Percentiles rank a stretch among this genome's conserved stretches.
phyloP scores from a whole-genome alignment of 768 basidiomycete genomes.

The Tulasnella sp. region DNA sequence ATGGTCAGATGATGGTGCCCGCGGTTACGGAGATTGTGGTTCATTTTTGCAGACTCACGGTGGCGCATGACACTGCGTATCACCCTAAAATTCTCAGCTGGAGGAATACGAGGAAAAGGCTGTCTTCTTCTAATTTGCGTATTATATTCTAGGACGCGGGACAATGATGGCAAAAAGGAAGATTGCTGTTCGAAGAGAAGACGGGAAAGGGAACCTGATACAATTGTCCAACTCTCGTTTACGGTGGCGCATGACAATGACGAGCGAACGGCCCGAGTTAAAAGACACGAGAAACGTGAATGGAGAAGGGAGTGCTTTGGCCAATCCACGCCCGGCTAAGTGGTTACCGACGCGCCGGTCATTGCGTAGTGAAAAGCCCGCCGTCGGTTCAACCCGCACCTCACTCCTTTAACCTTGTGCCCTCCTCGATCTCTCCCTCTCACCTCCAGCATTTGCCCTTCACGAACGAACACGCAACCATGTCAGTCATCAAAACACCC shows the following conservation, averaged over 20 bases:
- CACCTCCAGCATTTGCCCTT: not conserved
- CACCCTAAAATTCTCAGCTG: no score
- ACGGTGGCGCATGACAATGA: not conserved
- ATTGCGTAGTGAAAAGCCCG: not conserved
- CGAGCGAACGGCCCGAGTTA: not conserved
- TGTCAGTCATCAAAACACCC: constrained; percentile 61
- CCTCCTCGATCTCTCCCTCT: not conserved
- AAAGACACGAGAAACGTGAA: not conserved
- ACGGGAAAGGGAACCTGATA: no score
- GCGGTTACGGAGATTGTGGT: not conserved
- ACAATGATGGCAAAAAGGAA: no score
- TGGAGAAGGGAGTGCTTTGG: not conserved
- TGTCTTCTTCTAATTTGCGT: no score
- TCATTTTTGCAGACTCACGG: not conserved
- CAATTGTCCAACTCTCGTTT: no score
- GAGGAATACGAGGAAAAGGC: no score
- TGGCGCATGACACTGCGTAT: no score
- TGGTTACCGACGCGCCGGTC: not conserved
- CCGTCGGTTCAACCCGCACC: not conserved
- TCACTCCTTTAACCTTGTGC: no score
- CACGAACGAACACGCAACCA: constrained; percentile 3
- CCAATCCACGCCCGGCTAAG: not conserved
- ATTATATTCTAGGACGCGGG: no score
- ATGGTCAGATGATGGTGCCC: not conserved
- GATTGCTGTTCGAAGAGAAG: no score